Conservation (phyloP, 2,329 filamentous ascomycete species). For the Aspergillus cejpii region DNA sequence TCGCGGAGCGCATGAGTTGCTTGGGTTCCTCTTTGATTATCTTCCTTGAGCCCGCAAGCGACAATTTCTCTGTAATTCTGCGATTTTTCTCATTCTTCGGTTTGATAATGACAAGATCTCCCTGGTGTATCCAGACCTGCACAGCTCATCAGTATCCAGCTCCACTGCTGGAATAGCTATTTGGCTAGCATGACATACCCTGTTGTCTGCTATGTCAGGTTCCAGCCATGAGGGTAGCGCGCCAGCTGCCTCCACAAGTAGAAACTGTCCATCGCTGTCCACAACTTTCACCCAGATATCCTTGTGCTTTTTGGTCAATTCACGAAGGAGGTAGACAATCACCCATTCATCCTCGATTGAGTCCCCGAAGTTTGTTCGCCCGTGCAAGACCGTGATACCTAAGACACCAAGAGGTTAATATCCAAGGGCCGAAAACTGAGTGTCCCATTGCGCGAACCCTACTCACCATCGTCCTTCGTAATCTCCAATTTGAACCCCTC, state of each 20-base stretch:
- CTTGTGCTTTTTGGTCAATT: conserved; percentile 66
- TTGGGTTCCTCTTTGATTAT: conserved; percentile 53
- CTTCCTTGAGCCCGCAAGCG: conserved; percentile 57
- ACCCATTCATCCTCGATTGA: conserved; percentile 97
- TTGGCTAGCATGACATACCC: conserved; percentile 41
- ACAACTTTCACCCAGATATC: conserved; percentile 74
- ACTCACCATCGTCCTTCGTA: conserved; percentile 54
- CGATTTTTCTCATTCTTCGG: conserved; percentile 43
- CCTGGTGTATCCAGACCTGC: conserved; percentile 75
- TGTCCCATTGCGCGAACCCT: background rate
- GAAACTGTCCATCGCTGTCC: conserved; percentile 90
- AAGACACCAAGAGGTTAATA: conserved; percentile 7
- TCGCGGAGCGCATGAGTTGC: conserved; percentile 61
- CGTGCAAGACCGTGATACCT: conserved; percentile 58
- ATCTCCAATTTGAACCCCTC: conserved; percentile 68
- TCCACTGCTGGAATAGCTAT: background rate
- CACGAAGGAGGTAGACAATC: conserved; percentile 78
- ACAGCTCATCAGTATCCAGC: background rate
- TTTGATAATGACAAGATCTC: conserved; percentile 65
- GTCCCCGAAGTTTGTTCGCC: conserved; percentile 81
- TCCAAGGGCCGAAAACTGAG: conserved; percentile 5
- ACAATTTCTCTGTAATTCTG: conserved; percentile 45
- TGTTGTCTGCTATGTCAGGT: conserved; percentile 78
- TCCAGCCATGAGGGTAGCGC: conserved; percentile 83
- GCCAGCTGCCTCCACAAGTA: conserved; percentile 88